phyloP scores from a whole-genome alignment of 129 eudicot species.

The Silybum marianum region DNA sequence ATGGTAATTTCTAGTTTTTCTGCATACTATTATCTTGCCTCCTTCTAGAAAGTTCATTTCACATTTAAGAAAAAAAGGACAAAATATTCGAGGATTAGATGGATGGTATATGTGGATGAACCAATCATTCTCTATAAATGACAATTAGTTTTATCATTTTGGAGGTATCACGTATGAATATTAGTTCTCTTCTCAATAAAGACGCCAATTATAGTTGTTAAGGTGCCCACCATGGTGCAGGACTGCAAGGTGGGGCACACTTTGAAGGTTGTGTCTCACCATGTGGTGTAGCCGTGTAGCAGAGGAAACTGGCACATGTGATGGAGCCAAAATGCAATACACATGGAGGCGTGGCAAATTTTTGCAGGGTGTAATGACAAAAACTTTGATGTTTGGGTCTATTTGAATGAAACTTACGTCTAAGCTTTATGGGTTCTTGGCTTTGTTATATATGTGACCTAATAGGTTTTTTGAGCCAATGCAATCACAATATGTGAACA shows the following conservation, averaged over 20 bases:
- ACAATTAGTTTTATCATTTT: background rate
- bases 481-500: background rate
- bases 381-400: background rate
- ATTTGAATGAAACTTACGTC: background rate
- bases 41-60: background rate
- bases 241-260: background rate
- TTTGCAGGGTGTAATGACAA: slow-evolving; percentile 6
- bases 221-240: background rate
- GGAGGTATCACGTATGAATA: background rate
- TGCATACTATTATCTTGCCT: background rate
- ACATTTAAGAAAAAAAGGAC: background rate
- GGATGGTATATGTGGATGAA: background rate
- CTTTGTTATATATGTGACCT: background rate
- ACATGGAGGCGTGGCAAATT: background rate
- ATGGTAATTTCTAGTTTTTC: background rate
- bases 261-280: background rate
- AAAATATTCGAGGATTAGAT: background rate
- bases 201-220: background rate
- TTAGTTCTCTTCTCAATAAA: background rate
- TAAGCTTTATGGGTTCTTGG: background rate
- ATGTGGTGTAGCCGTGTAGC: background rate
- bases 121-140: background rate
- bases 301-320: background rate
- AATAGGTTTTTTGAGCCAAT: background rate
- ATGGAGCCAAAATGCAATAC: background rate